These are phyloP conservation scores for Setaria viridis DNA, from an alignment of 202 grass and related monocot genomes.

Conservation along the genomic window DNA sequence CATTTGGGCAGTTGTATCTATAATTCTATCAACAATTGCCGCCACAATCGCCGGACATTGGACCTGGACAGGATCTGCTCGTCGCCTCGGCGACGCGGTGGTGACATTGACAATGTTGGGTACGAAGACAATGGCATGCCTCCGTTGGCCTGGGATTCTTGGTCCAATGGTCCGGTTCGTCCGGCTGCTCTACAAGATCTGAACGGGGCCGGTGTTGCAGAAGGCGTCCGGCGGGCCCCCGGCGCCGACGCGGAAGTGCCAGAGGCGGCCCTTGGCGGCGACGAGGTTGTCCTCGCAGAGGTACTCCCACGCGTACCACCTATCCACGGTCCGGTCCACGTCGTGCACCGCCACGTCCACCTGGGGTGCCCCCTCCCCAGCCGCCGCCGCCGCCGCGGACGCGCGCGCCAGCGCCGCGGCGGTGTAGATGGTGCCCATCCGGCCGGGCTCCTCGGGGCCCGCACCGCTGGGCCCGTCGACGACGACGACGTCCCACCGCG, in stretches of 20 bases:
- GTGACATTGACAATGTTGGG: neutral
- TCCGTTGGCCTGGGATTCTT: neutral
- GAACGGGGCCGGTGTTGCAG: conserved; percentile 25
- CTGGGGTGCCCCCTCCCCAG: neutral
- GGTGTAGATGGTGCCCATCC: conserved; percentile 89
- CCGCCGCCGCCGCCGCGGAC: neutral
- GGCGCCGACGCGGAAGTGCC: conserved; percentile 70
- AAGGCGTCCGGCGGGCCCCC: conserved; percentile 39
- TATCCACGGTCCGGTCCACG: conserved; percentile 76
- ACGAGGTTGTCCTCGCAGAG: conserved; percentile 76
- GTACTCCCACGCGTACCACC: conserved; percentile 73
- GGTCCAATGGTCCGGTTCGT: too few relatives aligned
- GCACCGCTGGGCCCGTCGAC: conserved; percentile 75
- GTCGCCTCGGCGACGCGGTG: neutral
- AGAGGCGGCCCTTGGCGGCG: conserved; percentile 65
- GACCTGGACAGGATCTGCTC: neutral
- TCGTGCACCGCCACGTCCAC: conserved; percentile 86
- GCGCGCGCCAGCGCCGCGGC: conserved; percentile 68
- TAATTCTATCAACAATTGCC: conserved; percentile 1
- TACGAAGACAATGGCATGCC: neutral
- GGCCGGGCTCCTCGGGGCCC: conserved; percentile 46
- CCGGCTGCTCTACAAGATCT: conserved; percentile 34
- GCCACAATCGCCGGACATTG: neutral
- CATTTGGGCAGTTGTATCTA: neutral
- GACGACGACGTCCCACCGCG: conserved; percentile 78